phyloP scores from a whole-genome alignment of 805 yeast genomes.

The Pichia heedii region DNA sequence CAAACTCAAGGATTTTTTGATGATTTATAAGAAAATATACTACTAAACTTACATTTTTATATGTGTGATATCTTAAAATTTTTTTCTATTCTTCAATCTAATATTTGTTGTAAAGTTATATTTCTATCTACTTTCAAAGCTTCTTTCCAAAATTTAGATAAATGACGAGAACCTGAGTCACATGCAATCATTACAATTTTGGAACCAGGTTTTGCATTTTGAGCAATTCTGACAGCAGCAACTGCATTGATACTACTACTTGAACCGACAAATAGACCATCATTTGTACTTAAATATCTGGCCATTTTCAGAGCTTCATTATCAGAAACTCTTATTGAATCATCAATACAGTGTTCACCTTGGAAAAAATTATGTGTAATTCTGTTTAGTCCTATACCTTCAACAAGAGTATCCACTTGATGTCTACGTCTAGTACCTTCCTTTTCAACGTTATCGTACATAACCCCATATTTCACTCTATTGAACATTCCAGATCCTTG shows the following conservation, averaged over 20 bases:
- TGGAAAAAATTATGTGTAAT: constrained; percentile 70
- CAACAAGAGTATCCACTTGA: constrained; percentile 91
- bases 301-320: constrained; percentile 85
- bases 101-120: constrained; percentile 31
- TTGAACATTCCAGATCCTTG: constrained; percentile 91
- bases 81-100: constrained; percentile 20
- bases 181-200: constrained; percentile 79
- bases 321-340: constrained; percentile 72
- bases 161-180: constrained; percentile 84
- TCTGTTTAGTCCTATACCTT: constrained; percentile 88
- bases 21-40: constrained; percentile 29
- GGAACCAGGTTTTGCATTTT: constrained; percentile 44
- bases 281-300: constrained; percentile 64
- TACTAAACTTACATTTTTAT: neutral
- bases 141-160: constrained; percentile 85
- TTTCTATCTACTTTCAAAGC: constrained; percentile 36
- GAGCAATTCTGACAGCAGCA: constrained; percentile 64
- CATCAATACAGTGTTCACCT: constrained; percentile 67
- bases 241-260: constrained; percentile 93
- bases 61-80: no score
- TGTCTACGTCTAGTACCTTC: constrained; percentile 94
- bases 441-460: constrained; percentile 81
- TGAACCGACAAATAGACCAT: constrained; percentile 87
- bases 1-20: constrained; percentile 54
- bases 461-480: constrained; percentile 79